Base-by-base conservation (phyloP, 139 green algal species). In the Chlorella sp. region DNA sequence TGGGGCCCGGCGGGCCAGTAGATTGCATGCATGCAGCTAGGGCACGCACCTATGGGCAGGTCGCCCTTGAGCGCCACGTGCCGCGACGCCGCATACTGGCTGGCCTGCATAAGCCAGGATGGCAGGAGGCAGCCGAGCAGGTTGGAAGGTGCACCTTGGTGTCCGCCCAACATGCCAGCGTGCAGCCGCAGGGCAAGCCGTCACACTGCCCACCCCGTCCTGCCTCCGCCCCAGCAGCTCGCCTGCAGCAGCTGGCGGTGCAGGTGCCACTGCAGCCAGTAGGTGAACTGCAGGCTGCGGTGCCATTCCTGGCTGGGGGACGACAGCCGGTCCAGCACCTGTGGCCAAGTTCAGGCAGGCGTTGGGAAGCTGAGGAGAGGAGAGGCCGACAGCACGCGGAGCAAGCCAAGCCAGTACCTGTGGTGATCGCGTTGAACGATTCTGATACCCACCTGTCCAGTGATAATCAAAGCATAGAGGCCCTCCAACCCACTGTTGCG, bases 11-110 rank as follows among this genome's bases (percentile, higher is more conserved):
- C n/a, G n/a, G n/a, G n/a, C n/a, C n/a, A n/a, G n/a, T n/a, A n/a
- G n/a, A n/a, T n/a, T n/a, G n/a, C n/a, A n/a, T n/a, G n/a, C n/a
- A n/a, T n/a, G n/a, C n/a, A n/a, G n/a, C n/a, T n/a, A n/a, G n/a
- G n/a, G n/a, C 34, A 68, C 51, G 18, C 70, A 91, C 93, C 97
- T 38, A 99, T 99, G 78, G 97, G 97, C 39, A 99, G 89, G 90
- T 99, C 97, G 26, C 97, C 97, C 86, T 99, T 99, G 9, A 99
- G 88, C 13, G 94, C 94, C 6, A 99, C 93, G 16, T 92, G 81
- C 21, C 86, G 84, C 12, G 56, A 32, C 38, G 86, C 87, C 0
- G 95, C 95, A 68, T 98, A 94, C 65, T 91, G 56, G 25, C 93
- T 90, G 16, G 92, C 95, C 17, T 67, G 51, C 51, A 60, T 9